Conservation (phyloP, 2,329 filamentous ascomycete genomes). For the Exophiala xenobiotica region DNA sequence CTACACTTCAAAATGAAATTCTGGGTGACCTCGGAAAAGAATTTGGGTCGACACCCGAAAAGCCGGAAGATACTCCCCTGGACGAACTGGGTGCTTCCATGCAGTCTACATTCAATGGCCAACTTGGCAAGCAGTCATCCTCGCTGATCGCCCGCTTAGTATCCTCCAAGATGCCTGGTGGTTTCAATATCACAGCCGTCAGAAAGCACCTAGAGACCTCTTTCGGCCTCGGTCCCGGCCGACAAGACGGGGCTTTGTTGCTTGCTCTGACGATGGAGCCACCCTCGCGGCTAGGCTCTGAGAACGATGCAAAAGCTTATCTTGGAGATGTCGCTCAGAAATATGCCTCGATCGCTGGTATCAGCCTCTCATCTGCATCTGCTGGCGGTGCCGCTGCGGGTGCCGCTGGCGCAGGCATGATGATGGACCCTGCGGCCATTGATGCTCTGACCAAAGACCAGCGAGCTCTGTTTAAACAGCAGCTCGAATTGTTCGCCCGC, state of each 20-base stretch:
- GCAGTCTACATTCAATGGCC: slow-evolving; percentile 98
- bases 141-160: slow-evolving; percentile 92
- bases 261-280: slow-evolving; percentile 93
- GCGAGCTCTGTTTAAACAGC: slow-evolving; percentile 93
- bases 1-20: slow-evolving; percentile 97
- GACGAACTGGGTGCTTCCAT: slow-evolving; percentile 93
- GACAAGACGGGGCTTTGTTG: slow-evolving; percentile 87
- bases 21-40: slow-evolving; percentile 96
- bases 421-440: slow-evolving; percentile 98
- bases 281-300: slow-evolving; percentile 79
- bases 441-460: slow-evolving; percentile 98
- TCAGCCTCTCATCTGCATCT: slow-evolving; percentile 73
- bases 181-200: slow-evolving; percentile 96
- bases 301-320: slow-evolving; percentile 88
- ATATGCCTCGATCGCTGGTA: slow-evolving; percentile 79
- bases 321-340: slow-evolving; percentile 86
- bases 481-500: slow-evolving; percentile 88
- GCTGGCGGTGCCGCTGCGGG: slow-evolving; percentile 70
- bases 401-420: slow-evolving; percentile 75
- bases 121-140: slow-evolving; percentile 93
- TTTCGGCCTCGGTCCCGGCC: slow-evolving; percentile 82
- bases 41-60: slow-evolving; percentile 96
- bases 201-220: slow-evolving; percentile 92
- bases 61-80: slow-evolving; percentile 94
- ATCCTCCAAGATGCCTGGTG: slow-evolving; percentile 98